These are phyloP conservation scores for Trichophyton equinum DNA, from an alignment of 2,329 filamentous ascomycete species.

Conservation along the genomic window DNA sequence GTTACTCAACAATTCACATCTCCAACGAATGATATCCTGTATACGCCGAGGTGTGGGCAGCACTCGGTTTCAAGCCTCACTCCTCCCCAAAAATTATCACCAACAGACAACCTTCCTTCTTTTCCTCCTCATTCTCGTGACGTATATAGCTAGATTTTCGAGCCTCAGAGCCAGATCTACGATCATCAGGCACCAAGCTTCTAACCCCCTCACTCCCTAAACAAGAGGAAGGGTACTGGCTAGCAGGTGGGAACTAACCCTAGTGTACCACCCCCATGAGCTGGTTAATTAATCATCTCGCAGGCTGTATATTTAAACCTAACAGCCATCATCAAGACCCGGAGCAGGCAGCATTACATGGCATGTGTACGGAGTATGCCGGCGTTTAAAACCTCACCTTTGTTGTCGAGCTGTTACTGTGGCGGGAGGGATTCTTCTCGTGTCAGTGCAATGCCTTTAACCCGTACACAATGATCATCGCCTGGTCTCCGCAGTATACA, in stretches of 20 bases:
- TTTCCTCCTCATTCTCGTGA: neutral
- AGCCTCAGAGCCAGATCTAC: slow-evolving; percentile 1
- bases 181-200: slow-evolving; percentile 4
- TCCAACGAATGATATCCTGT: neutral
- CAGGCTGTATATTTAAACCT: neutral
- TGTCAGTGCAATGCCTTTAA: neutral
- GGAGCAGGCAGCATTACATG: neutral
- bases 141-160: neutral
- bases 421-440: neutral
- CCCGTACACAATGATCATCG: neutral
- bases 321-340: too few relatives aligned
- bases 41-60: neutral
- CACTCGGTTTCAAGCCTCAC: neutral
- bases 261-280: neutral
- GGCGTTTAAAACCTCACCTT: neutral
- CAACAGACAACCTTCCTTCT: neutral
- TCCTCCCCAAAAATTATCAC: neutral
- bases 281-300: neutral
- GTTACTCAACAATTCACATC: neutral
- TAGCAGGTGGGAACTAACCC: neutral
- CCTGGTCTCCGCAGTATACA: neutral
- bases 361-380: neutral
- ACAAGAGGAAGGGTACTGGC: neutral
- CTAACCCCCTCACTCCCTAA: neutral
- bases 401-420: neutral